Evolutionary conservation across 257 asterid species (phyloP).

Genomic region (Salvia hispanica): DNA sequence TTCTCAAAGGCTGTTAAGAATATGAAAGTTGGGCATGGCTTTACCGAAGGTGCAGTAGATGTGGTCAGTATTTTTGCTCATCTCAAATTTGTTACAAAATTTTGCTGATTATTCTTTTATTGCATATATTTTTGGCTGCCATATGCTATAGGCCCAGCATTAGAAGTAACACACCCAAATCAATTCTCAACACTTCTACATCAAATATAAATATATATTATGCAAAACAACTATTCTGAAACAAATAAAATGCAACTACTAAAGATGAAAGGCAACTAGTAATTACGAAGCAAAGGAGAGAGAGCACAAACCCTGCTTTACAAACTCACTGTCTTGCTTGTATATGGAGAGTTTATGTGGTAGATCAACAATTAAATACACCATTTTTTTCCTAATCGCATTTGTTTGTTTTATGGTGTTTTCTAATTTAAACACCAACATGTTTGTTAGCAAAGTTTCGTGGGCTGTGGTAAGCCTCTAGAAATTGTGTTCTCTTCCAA

Average conservation of each 20-base stretch:
- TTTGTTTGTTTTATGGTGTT: not conserved
- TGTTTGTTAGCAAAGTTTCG: not conserved
- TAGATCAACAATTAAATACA: too few relatives aligned
- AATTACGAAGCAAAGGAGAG: not conserved
- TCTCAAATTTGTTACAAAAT: not conserved
- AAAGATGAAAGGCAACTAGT: not conserved
- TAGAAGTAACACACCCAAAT: too few relatives aligned
- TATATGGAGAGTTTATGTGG: not conserved
- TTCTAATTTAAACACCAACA: not conserved
- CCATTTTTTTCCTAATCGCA: too few relatives aligned
- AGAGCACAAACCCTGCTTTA: not conserved
- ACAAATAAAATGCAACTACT: not conserved
- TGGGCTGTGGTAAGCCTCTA: not conserved
- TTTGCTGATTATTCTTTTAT: conserved; percentile 1
- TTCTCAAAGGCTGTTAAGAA: conserved; percentile 69
- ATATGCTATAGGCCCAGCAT: not conserved
- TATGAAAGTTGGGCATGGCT: conserved; percentile 96
- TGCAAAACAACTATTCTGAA: not conserved
- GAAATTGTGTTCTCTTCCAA: conserved; percentile 4
- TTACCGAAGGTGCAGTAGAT: conserved; percentile 87
- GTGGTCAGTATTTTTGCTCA: conserved; percentile 38
- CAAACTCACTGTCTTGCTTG: not conserved
- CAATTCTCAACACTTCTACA: not conserved
- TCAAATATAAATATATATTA: not conserved
- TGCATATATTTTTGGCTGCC: conserved; percentile 8